Evolutionary conservation across 192 early-diverging fungal species (phyloP).

Genomic region (Chytriomyces confervae): DNA sequence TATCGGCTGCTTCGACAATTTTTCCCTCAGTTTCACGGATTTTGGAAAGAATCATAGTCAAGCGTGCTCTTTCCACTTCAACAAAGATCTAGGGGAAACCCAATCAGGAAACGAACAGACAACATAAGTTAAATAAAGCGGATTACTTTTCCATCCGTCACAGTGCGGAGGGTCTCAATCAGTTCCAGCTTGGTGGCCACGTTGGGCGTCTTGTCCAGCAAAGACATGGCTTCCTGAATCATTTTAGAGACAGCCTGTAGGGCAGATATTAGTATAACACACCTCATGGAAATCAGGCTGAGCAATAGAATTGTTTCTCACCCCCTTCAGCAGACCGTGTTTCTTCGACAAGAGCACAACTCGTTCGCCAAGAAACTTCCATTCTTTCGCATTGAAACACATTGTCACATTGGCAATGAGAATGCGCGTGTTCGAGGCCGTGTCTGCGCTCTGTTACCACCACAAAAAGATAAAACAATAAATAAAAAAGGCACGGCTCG

Average conservation of each 20-base stretch:
- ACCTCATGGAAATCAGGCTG: not conserved
- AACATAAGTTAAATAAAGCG: conserved; percentile 1
- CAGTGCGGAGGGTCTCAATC: conserved; percentile 90
- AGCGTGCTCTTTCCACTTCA: conserved; percentile 95
- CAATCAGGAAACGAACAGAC: not conserved
- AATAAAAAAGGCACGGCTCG: not conserved
- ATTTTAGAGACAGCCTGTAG: conserved; percentile 88
- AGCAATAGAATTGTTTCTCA: conserved; percentile 7
- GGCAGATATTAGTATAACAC: not conserved
- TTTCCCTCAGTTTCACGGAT: conserved; percentile 92
- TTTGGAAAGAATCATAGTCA: conserved; percentile 87
- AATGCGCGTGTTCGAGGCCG: conserved; percentile 85
- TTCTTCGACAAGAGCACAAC: conserved; percentile 94
- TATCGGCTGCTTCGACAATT: conserved; percentile 88
- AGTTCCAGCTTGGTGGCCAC: conserved; percentile 85
- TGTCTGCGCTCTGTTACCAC: conserved; percentile 74
- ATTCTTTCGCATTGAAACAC: conserved; percentile 75
- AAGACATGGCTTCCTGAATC: conserved; percentile 91
- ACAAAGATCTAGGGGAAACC: conserved; percentile 80
- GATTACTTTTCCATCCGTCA: conserved; percentile 93
- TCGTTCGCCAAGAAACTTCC: conserved; percentile 91
- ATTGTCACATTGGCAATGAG: conserved; percentile 80
- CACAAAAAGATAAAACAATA: conserved; percentile 1
- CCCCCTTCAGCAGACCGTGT: conserved; percentile 88
- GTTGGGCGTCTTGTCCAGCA: conserved; percentile 84